These are phyloP conservation scores for Apiotrichum porosum DNA, from an alignment of 1,284 basidiomycete species.

Conservation along the genomic window DNA sequence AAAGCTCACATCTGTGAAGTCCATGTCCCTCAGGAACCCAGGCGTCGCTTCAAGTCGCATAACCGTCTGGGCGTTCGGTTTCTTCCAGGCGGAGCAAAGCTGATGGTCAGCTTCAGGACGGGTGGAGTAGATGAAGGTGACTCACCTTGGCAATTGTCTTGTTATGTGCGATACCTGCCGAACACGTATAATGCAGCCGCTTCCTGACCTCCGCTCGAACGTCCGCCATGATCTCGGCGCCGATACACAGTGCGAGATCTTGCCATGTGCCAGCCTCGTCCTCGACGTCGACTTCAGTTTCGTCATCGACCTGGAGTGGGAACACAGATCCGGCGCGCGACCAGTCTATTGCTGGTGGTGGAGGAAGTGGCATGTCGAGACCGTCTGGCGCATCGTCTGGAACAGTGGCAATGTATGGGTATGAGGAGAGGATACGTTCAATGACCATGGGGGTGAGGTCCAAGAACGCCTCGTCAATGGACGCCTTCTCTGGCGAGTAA, in stretches of 20 bases:
- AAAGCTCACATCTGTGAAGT: conserved; percentile 72
- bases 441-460: conserved; percentile 77
- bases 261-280: conserved; percentile 64
- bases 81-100: conserved; percentile 83
- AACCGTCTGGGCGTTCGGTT: conserved; percentile 79
- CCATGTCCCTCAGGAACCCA: conserved; percentile 69
- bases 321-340: conserved; percentile 63
- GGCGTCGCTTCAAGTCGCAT: conserved; percentile 76
- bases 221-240: conserved; percentile 79
- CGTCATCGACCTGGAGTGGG: conserved; percentile 52
- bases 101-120: no score
- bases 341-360: conserved; percentile 67
- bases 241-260: conserved; percentile 84
- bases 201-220: conserved; percentile 64
- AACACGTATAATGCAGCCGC: conserved; percentile 85
- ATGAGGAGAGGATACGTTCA: conserved; percentile 63
- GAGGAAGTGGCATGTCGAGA: conserved; percentile 74
- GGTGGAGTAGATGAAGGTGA: no score
- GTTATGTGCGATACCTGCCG: conserved; percentile 89
- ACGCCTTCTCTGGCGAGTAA: conserved; percentile 61
- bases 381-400: conserved; percentile 67
- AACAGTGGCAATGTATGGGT: conserved; percentile 67
- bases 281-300: conserved; percentile 23
- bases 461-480: conserved; percentile 72
- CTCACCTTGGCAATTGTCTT: conserved; percentile 88